Percentiles rank a stretch among this genome's conserved stretches.
phyloP scores from a whole-genome alignment of 2,329 filamentous ascomycete species.

The Colletotrichum plurivorum region DNA sequence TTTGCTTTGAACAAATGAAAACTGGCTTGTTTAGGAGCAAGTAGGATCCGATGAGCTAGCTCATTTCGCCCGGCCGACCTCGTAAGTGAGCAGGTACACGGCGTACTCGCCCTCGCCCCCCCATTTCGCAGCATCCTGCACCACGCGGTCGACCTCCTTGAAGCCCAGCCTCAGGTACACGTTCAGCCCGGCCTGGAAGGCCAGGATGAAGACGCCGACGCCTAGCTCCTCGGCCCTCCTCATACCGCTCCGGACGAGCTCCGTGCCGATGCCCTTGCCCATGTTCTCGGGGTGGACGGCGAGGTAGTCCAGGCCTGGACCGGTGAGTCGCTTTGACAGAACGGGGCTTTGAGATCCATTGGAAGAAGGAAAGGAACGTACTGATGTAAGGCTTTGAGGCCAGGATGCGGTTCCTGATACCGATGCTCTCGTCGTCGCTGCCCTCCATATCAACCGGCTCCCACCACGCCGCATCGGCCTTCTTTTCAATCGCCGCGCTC shows the following conservation, averaged over 20 bases:
- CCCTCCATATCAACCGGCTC: conserved; percentile 26
- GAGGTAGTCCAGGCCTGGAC: conserved; percentile 46
- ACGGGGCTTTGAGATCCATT: neutral
- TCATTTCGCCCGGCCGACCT: conserved; percentile 12
- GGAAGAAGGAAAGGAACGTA: conserved; percentile 10
- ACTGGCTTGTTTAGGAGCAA: neutral
- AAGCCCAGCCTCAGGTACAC: conserved; percentile 46
- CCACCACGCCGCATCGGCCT: conserved; percentile 35
- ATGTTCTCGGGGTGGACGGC: conserved; percentile 48
- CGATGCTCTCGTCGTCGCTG: conserved; percentile 31
- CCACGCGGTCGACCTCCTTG: conserved; percentile 41
- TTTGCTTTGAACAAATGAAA: too few relatives aligned
- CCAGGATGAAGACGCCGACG: conserved; percentile 44
- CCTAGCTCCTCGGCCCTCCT: conserved; percentile 44
- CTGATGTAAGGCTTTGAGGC: conserved; percentile 37
- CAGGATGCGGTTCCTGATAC: conserved; percentile 29
- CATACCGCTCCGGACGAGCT: conserved; percentile 46
- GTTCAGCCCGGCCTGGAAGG: conserved; percentile 42
- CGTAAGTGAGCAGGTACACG: conserved; percentile 21
- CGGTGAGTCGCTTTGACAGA: neutral
- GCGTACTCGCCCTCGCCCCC: conserved; percentile 20
- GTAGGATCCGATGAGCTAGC: too few relatives aligned
- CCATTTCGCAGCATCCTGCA: conserved; percentile 45
- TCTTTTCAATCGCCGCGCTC: conserved; percentile 19
- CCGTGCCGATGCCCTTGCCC: conserved; percentile 45